Evolutionary conservation across 2,329 filamentous ascomycete genomes (phyloP).

Genomic region (Huntiella omanensis): DNA sequence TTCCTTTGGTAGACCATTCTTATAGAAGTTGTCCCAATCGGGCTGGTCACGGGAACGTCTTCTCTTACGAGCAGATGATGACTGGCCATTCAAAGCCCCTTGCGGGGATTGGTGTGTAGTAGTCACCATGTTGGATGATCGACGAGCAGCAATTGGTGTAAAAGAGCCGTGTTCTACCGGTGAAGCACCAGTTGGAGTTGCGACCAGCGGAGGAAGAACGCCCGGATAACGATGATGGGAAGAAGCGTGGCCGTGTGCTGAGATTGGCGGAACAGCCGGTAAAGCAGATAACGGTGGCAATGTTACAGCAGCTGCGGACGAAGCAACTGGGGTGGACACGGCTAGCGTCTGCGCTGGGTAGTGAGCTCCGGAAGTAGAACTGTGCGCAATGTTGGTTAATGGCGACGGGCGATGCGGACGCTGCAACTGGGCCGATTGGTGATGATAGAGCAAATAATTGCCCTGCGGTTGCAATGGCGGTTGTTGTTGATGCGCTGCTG

Average conservation of each 20-base stretch:
- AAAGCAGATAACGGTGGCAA: conserved; percentile 17
- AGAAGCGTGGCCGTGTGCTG: conserved; percentile 4
- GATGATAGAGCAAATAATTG: not conserved
- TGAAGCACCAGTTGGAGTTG: conserved; percentile 1
- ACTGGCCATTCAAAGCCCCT: conserved; percentile 10
- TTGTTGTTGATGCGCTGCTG: conserved; percentile 16
- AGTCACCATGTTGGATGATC: conserved; percentile 7
- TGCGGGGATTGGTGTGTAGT: conserved; percentile 16
- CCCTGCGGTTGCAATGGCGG: conserved; percentile 23
- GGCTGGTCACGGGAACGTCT: conserved; percentile 40
- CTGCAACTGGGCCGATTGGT: conserved; percentile 14
- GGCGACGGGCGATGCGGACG: conserved; percentile 2
- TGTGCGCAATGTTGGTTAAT: not conserved
- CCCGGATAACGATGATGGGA: conserved; percentile 3
- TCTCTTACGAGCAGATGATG: conserved; percentile 24
- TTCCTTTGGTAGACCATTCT: conserved; percentile 66
- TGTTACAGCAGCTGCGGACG: conserved; percentile 20
- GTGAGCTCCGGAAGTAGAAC: not conserved
- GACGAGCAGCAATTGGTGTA: conserved; percentile 1
- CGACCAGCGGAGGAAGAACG: conserved; percentile 5
- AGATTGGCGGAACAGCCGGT: conserved; percentile 6
- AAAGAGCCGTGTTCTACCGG: not conserved
- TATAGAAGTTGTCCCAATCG: conserved; percentile 67
- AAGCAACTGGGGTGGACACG: conserved; percentile 19
- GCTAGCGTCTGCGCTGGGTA: conserved; percentile 1